phyloP scores from a whole-genome alignment of 495 filamentous ascomycete species.

The Acidomyces sp. region DNA sequence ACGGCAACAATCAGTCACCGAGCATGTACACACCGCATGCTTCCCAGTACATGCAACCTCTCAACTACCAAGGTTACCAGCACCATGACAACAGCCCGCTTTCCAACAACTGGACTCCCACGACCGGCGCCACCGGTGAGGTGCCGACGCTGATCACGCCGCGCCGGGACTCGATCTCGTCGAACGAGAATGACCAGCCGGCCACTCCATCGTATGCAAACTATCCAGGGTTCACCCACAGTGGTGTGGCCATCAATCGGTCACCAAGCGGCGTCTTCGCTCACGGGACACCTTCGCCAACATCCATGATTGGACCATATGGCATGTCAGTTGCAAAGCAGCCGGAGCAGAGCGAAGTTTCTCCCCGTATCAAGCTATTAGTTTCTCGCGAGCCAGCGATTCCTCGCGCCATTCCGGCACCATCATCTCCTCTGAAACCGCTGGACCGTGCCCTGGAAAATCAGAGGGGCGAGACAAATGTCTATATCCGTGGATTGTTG shows the following conservation, averaged over 20 bases:
- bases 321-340: conserved; percentile 36
- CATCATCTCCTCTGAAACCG: conserved; percentile 56
- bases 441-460: conserved; percentile 88
- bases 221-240: conserved; percentile 28
- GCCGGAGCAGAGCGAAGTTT: conserved; percentile 38
- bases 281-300: conserved; percentile 45
- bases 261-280: conserved; percentile 35
- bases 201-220: conserved; percentile 44
- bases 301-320: conserved; percentile 37
- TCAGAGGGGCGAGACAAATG: conserved; percentile 74
- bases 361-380: conserved; percentile 49
- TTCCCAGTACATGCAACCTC: conserved; percentile 20
- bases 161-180: conserved; percentile 40
- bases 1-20: conserved; percentile 20
- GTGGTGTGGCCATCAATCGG: conserved; percentile 47
- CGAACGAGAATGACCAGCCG: conserved; percentile 51
- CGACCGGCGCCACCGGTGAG: conserved; percentile 27
- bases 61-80: conserved; percentile 24
- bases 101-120: conserved; percentile 28
- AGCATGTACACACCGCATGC: conserved; percentile 26
- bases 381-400: conserved; percentile 66
- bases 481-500: conserved; percentile 91
- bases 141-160: conserved; percentile 34
- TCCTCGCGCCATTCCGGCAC: conserved; percentile 77
- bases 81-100: conserved; percentile 28